Evolutionary conservation across 208 protist species (phyloP).

Genomic region (Leishmania martiniquensis): DNA sequence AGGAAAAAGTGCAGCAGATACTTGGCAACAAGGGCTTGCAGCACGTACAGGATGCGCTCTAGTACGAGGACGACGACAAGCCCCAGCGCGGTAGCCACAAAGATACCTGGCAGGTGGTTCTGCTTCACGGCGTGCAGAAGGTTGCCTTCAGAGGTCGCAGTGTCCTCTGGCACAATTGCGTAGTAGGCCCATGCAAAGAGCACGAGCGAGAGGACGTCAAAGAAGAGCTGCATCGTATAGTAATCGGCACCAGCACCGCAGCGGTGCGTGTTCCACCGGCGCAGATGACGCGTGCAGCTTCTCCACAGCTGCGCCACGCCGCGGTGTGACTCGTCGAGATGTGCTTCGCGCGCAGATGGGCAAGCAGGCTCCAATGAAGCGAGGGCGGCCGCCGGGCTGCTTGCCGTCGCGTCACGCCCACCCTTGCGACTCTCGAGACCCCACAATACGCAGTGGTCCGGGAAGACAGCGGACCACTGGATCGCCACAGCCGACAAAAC

Average conservation of each 20-base stretch:
- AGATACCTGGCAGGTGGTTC: constrained; percentile 65
- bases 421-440: not conserved
- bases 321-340: not conserved
- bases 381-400: not conserved
- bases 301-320: not conserved
- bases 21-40: constrained; percentile 41
- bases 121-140: constrained; percentile 63
- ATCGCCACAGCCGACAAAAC: constrained; percentile 11
- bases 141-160: constrained; percentile 35
- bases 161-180: constrained; percentile 33
- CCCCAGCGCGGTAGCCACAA: constrained; percentile 65
- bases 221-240: constrained; percentile 54
- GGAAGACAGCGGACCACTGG: constrained; percentile 25
- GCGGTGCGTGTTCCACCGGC: constrained; percentile 27
- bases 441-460: constrained; percentile 10
- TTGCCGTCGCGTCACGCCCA: not conserved
- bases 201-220: constrained; percentile 39
- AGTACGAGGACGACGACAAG: constrained; percentile 53
- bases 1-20: constrained; percentile 39
- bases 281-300: constrained; percentile 8
- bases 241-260: constrained; percentile 61
- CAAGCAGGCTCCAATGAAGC: not conserved
- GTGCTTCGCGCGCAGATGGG: not conserved
- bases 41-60: constrained; percentile 75
- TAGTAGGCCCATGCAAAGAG: constrained; percentile 65